These are phyloP conservation scores for Pythium aristosporum DNA, from an alignment of 352 stramenopile species.

Conservation along the genomic window DNA sequence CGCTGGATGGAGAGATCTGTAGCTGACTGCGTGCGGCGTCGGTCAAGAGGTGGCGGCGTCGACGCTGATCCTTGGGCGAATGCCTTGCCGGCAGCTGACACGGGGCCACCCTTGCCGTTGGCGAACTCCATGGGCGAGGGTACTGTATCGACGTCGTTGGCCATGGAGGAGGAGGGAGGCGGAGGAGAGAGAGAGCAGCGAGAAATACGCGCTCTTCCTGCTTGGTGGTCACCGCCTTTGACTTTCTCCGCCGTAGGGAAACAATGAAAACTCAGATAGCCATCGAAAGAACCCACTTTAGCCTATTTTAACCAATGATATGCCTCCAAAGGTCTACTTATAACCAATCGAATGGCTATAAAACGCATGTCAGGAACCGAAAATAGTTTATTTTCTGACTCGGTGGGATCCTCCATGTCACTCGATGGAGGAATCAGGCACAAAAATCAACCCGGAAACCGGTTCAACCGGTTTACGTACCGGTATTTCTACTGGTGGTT, in stretches of 20 bases:
- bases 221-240: neutral
- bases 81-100: neutral
- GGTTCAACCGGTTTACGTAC: neutral
- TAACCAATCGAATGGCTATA: slow-evolving; percentile 7
- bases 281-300: slow-evolving; percentile 13
- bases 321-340: neutral
- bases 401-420: slow-evolving; percentile 1
- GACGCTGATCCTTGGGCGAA: neutral
- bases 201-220: too few relatives aligned
- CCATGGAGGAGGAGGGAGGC: slow-evolving; percentile 14
- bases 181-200: slow-evolving; percentile 4
- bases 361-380: slow-evolving; percentile 6
- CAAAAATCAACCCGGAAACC: neutral
- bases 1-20: slow-evolving; percentile 29
- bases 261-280: slow-evolving; percentile 14
- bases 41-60: slow-evolving; percentile 13
- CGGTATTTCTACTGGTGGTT: slow-evolving; percentile 14
- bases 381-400: slow-evolving; percentile 16
- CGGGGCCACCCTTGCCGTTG: neutral
- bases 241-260: neutral
- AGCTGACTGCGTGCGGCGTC: slow-evolving; percentile 57
- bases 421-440: slow-evolving; percentile 15
- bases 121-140: slow-evolving; percentile 16
- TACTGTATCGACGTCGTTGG: slow-evolving; percentile 24
- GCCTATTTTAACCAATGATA: slow-evolving; percentile 13